Conservation (phyloP, 257 asterid species). For the Solanum commersonii region DNA sequence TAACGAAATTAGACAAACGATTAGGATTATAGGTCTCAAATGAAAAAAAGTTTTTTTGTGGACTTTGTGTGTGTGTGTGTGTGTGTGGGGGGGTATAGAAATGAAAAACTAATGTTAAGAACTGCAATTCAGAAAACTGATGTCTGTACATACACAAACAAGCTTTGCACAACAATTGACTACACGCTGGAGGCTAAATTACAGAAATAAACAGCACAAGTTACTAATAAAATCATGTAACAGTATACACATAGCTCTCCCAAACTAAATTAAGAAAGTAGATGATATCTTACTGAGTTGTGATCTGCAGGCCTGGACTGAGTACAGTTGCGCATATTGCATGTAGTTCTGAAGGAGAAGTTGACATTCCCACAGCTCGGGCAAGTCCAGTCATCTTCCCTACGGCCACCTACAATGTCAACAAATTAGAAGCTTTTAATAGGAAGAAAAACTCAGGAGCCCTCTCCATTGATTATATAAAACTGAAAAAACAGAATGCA, state of each 20-base stretch:
- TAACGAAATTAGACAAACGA: background rate
- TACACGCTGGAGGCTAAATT: background rate
- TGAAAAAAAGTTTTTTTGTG: background rate
- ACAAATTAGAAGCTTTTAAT: background rate
- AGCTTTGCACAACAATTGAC: background rate
- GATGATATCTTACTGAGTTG: constrained; percentile 36
- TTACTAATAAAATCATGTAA: background rate
- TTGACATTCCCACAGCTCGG: constrained; percentile 87
- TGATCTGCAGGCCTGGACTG: constrained; percentile 92
- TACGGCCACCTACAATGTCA: constrained; percentile 59
- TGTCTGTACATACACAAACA: background rate
- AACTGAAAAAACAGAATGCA: background rate
- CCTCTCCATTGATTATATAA: background rate
- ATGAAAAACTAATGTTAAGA: background rate
- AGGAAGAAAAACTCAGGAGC: background rate
- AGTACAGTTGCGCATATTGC: constrained; percentile 87
- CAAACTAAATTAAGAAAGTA: background rate
- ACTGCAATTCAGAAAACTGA: background rate
- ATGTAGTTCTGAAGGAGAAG: constrained; percentile 83
- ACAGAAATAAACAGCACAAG: background rate
- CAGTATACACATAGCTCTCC: background rate
- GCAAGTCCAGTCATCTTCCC: constrained; percentile 97
- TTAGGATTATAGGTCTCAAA: background rate
- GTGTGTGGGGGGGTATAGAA: background rate
- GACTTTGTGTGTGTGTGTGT: too few species aligned